These are phyloP conservation scores for Mycena sp. DNA, from an alignment of 1,284 basidiomycete species.

Conservation along the genomic window DNA sequence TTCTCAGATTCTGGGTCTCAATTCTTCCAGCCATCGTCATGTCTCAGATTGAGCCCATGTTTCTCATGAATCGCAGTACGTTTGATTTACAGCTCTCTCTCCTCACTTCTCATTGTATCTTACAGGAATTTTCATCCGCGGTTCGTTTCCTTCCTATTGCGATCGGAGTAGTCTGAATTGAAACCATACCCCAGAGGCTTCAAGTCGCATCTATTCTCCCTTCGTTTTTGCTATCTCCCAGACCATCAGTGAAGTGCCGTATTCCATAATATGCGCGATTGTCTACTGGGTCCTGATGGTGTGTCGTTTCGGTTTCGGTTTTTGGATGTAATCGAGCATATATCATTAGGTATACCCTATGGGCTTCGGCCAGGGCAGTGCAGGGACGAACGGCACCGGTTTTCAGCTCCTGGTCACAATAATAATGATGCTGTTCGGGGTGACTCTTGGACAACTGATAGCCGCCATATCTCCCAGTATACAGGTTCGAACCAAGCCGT, in stretches of 20 bases:
- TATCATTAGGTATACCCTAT: constrained; percentile 60
- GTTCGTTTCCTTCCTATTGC: too few relatives aligned
- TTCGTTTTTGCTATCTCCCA: constrained; percentile 88
- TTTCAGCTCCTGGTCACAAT: constrained; percentile 80
- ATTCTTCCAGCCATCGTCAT: constrained; percentile 80
- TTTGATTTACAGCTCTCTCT: neutral
- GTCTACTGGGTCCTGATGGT: constrained; percentile 85
- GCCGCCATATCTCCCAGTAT: constrained; percentile 81
- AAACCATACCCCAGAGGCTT: constrained; percentile 55
- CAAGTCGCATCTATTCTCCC: constrained; percentile 81
- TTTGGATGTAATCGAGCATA: neutral
- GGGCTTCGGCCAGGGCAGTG: constrained; percentile 73
- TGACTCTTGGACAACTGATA: constrained; percentile 79
- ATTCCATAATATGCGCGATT: constrained; percentile 73
- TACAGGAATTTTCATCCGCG: too few relatives aligned
- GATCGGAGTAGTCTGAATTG: too few relatives aligned
- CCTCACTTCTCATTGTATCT: too few relatives aligned
- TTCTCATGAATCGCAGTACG: constrained; percentile 80
- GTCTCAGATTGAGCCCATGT: constrained; percentile 86
- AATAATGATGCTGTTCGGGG: constrained; percentile 80
- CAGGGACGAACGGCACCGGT: constrained; percentile 72
- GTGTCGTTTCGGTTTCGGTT: constrained; percentile 21
- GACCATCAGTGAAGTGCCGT: constrained; percentile 85
- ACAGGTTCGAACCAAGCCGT: constrained; percentile 45
- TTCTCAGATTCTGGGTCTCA: constrained; percentile 71